Base-by-base conservation (phyloP, 2,329 filamentous ascomycete species). In the Leptographium flavum region DNA sequence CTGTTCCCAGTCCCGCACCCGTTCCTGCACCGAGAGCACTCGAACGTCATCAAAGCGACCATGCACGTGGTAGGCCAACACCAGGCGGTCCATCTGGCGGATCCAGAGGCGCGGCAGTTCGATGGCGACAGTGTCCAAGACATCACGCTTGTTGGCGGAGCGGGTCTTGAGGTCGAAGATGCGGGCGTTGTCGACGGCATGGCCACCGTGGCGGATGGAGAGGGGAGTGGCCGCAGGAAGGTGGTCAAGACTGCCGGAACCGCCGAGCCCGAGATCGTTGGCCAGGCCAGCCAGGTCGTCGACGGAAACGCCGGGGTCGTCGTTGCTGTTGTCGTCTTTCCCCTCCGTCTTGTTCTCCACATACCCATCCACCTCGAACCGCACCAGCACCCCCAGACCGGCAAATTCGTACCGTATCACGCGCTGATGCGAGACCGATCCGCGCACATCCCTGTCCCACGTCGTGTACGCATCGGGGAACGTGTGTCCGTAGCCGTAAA, bases 381-480 rank as follows among this genome's bases (percentile, higher is more conserved):
- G 68, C 0, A 82, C 58, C 3, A 79, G 49, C 40, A 68, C 65
- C 0, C 59, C 58, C 11, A 79, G 53, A 1, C 63, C 70, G 0
- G 64, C 75, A 51, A 85, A 74, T 0, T 60, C 48, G 49, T 83
- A 84, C 3, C 60, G 58, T 1, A 84, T 53, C 8, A 84, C 54
- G 2, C 79, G 66, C 54, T 85, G 79, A 49, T 85, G 76, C 0
- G 74, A 76, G 2, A 59, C 60, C 0, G 79, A 83, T 0, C 66
- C 64, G 39, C 64, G 66, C 0, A 76, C 70, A 1, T 66, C 66
- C 0, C 52, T 11, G 10, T 73, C 70, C 79, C 79, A 84, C 0
- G 66, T 74, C 0, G 81, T 85, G 53, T 83, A 79, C 1, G 66
- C 65, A 40, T 83, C 76, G 0, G 76, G 76, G 50, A 86, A 85